phyloP scores from a whole-genome alignment of 345 rosid species.

The Durio zibethinus region DNA sequence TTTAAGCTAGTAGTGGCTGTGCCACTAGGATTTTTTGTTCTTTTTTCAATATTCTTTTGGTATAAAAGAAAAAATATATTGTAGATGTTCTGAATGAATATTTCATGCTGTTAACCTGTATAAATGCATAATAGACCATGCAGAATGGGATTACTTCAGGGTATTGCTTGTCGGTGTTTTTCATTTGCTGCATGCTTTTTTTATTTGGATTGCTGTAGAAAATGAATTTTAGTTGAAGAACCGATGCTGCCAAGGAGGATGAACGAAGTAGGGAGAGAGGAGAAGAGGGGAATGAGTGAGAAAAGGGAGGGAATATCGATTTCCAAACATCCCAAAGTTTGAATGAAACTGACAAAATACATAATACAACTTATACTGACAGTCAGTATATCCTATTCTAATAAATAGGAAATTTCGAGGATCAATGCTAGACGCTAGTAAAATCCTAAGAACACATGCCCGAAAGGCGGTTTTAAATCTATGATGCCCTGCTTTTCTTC shows the following conservation, averaged over 20 bases:
- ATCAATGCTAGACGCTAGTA: neutral
- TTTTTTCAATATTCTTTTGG: neutral
- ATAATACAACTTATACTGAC: neutral
- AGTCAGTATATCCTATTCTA: neutral
- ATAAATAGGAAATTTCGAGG: neutral
- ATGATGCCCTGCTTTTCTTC: neutral
- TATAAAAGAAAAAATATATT: neutral
- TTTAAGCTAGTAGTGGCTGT: neutral
- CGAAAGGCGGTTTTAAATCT: neutral
- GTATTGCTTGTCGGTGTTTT: neutral
- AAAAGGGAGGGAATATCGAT: neutral
- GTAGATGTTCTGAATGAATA: neutral
- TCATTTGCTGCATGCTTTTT: neutral
- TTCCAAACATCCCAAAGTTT: neutral
- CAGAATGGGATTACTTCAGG: neutral
- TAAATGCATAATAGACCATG: neutral
- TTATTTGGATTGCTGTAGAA: neutral
- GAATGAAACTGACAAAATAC: neutral
- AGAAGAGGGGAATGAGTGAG: neutral
- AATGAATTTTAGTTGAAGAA: neutral
- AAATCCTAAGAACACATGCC: neutral
- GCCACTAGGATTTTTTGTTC: neutral
- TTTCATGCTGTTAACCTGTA: neutral
- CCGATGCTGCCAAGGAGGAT: neutral
- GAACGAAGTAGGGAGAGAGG: neutral